Percentiles rank a stretch among this genome's conserved stretches.
These are phyloP conservation scores for Neonectria faginata DNA, from an alignment of 2,329 filamentous ascomycete genomes.

Conservation along the genomic window DNA sequence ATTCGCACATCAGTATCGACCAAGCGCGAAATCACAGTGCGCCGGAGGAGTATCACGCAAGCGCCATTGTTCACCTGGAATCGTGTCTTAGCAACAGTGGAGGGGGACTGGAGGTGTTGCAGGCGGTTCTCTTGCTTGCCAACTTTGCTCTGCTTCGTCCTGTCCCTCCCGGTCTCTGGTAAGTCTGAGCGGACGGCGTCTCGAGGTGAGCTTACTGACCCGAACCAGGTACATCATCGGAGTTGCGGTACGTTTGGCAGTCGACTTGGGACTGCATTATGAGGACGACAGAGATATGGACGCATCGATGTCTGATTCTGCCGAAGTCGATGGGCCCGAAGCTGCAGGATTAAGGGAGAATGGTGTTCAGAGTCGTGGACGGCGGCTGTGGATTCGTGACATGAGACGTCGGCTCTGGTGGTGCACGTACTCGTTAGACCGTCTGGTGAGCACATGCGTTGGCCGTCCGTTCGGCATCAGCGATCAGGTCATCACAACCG, in stretches of 20 bases:
- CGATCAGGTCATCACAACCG: conserved; percentile 96
- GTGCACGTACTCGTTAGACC: conserved; percentile 95
- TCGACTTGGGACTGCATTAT: conserved; percentile 92
- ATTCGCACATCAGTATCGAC: conserved; percentile 48
- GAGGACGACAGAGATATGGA: conserved; percentile 82
- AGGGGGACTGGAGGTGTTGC: conserved; percentile 91
- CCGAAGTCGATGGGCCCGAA: conserved; percentile 52
- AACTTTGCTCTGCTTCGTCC: conserved; percentile 92
- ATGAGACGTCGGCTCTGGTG: conserved; percentile 91
- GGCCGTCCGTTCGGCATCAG: conserved; percentile 93
- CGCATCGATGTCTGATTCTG: conserved; percentile 65
- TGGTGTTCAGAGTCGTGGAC: conserved; percentile 66
- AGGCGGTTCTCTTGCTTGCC: conserved; percentile 90
- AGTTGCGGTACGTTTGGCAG: conserved; percentile 87
- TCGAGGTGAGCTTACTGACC: conserved; percentile 29
- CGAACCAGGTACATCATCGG: conserved; percentile 83
- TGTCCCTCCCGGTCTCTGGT: conserved; percentile 92
- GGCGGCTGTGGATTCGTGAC: conserved; percentile 87
- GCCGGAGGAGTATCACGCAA: conserved; percentile 96
- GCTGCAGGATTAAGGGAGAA: conserved; percentile 49
- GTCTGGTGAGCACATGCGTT: conserved; percentile 94
- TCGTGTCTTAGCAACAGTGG: conserved; percentile 85
- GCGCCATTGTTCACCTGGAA: conserved; percentile 91
- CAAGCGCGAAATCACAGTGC: conserved; percentile 65
- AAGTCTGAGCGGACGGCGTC: conserved; percentile 40